Percentiles rank a stretch among this genome's conserved stretches.
These are phyloP conservation scores for Tetrapisispora iriomotensis DNA, from an alignment of 805 yeast genomes.

Conservation along the genomic window DNA sequence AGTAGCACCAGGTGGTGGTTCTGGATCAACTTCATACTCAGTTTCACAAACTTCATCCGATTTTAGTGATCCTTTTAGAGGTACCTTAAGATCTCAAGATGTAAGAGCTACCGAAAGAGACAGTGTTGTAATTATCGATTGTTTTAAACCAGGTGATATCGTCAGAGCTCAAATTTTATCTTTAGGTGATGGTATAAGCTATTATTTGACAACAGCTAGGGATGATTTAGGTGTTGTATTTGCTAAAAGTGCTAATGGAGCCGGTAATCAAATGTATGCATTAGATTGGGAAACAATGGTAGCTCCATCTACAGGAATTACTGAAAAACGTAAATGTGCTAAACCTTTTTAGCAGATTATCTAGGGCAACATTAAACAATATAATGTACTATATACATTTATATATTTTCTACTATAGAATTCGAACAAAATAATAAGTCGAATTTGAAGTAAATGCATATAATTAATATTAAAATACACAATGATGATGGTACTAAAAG, in stretches of 20 bases:
- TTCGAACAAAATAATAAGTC: not conserved
- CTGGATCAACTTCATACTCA: conserved; percentile 39
- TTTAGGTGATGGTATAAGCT: conserved; percentile 88
- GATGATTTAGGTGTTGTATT: conserved; percentile 91
- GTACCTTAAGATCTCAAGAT: conserved; percentile 77
- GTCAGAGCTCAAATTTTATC: conserved; percentile 74
- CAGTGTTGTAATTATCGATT: conserved; percentile 63
- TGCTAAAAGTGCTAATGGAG: conserved; percentile 57
- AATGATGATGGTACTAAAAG: too few species aligned
- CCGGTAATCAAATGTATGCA: conserved; percentile 76
- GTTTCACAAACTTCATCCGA: conserved; percentile 47
- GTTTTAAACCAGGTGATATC: conserved; percentile 87
- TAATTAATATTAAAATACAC: not conserved
- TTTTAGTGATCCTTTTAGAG: conserved; percentile 82
- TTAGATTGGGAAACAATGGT: conserved; percentile 95
- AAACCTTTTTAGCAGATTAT: conserved; percentile 48
- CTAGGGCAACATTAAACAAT: not conserved
- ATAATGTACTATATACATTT: not conserved
- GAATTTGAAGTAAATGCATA: not conserved
- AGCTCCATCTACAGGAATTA: conserved; percentile 59
- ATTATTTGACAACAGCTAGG: conserved; percentile 79
- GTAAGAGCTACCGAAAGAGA: conserved; percentile 88
- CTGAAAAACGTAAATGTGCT: conserved; percentile 83
- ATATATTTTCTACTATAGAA: not conserved
- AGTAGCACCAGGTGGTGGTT: conserved; percentile 43